Base-by-base conservation (phyloP, 2,329 filamentous ascomycete species). In the Akanthomyces muscarius region DNA sequence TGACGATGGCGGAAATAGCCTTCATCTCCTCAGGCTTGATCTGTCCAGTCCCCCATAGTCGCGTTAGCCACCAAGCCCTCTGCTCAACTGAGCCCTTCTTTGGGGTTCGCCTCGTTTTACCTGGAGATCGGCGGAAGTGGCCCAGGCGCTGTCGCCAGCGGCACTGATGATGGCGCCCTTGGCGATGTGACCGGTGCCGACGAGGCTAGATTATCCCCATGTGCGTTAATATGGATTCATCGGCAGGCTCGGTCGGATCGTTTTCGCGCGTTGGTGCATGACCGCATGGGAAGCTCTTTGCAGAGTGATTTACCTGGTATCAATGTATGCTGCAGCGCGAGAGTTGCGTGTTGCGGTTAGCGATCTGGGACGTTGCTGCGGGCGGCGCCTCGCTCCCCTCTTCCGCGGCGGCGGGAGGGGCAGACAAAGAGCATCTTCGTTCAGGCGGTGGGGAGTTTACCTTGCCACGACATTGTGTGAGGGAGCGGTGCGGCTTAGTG, bases 101-200 rank as follows among this genome's bases (percentile, higher is more conserved):
- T 25, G 23, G 13, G 28, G 41, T 10, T 18, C 30, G 45, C 14
- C 23, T 42, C 64, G 64, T 74, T 79, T 76, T 88, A 97, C 92
- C 74, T 82, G 80, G 81, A 97, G 96, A 69, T 82, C 85, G 61
- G 84, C 25, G 33, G 87, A 87, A 48, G 81, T 75, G 65, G 92
- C 92, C 91, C 92, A 96, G 70, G 86, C 83, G 74, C 88, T 92
- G 78, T 90, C 90, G 71, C 92, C 91, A 69, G 89, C 89, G 68
- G 79, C 80, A 77, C 89, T 92, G 82, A 95, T 87, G 76, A 97
- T 92, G 74, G 90, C 90, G 71, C 85, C 92, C 81, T 92, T 89
- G 81, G 95, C 89, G 73, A 96, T 78, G 75, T 93, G 88, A 72
- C 88, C 88, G 71, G 84, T 88, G 79, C 83, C 89, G 73, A 96